These are phyloP conservation scores for Vitis rupestris DNA, from an alignment of 164 flowering plant genomes.

Conservation along the genomic window DNA sequence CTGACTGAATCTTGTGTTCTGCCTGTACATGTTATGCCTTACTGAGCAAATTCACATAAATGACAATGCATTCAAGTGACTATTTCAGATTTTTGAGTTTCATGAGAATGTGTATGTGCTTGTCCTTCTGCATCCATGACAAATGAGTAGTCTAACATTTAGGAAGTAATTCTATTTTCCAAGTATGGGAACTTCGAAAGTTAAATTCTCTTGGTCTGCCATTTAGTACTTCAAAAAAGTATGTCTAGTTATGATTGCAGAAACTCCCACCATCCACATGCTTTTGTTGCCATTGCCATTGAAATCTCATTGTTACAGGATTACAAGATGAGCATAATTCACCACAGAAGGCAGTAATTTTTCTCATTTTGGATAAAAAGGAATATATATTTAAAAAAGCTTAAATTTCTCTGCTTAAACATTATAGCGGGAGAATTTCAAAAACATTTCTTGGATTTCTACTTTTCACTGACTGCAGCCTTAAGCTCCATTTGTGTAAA, in stretches of 20 bases:
- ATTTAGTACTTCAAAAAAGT: background rate
- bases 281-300: background rate
- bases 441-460: background rate
- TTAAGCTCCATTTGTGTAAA: background rate
- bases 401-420: background rate
- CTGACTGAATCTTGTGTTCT: conserved; percentile 94
- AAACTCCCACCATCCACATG: background rate
- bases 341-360: background rate
- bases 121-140: background rate
- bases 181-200: background rate
- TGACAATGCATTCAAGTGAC: background rate
- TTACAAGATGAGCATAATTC: no score
- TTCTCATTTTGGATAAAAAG: background rate
- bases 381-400: background rate
- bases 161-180: background rate
- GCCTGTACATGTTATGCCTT: conserved; percentile 31
- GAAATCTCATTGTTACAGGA: background rate
- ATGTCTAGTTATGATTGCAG: background rate
- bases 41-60: background rate
- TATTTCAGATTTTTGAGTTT: background rate
- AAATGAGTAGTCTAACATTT: background rate
- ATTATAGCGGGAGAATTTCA: background rate
- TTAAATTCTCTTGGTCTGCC: background rate
- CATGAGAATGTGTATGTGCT: background rate
- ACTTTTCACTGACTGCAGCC: background rate